Base-by-base conservation (phyloP, 2,329 filamentous ascomycete species). In the Thermoascus crustaceus region DNA sequence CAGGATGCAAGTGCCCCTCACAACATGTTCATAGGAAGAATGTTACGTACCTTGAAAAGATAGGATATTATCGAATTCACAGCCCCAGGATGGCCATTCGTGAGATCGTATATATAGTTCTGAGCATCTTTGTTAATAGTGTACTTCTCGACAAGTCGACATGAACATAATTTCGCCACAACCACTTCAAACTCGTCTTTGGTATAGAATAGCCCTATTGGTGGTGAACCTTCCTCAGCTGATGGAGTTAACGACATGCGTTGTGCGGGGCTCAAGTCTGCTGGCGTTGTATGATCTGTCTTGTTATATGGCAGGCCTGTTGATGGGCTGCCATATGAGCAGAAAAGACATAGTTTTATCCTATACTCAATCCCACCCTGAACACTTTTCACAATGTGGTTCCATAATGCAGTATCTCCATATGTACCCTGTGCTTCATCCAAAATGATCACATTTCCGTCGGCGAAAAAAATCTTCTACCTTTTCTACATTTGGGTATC, bases 241-340 rank as follows among this genome's bases (percentile, higher is more conserved):
- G 16, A 32, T 21, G 30, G 30, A 3, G 30, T 32, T 5, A n/a
- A n/a, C n/a, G n/a, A n/a, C n/a, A n/a, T n/a, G n/a, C n/a, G n/a
- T n/a, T n/a, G n/a, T n/a, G n/a, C n/a, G n/a, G n/a, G n/a, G n/a
- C n/a, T n/a, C n/a, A n/a, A n/a, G n/a, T n/a, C n/a, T n/a, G n/a
- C n/a, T n/a, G n/a, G n/a, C n/a, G n/a, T n/a, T n/a, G n/a, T n/a
- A n/a, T n/a, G n/a, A n/a, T n/a, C n/a, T n/a, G 31, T 26, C 23
- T 7, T 61, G 64, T 40, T 73, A 71, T 47, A 67, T 68, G 27
- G 68, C 68, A 42, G 7, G 30, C 36, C 40, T 34, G 32, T 38
- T 27, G 13, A 30, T 11, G 42, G 42, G 38, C 42, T 45, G n/a
- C 42, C 42, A 17, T 45, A 45, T n/a, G 25, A 39, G 32, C 34